These are phyloP conservation scores for Omphalea diandra DNA, from an alignment of 441 rosid species.

Conservation along the genomic window DNA sequence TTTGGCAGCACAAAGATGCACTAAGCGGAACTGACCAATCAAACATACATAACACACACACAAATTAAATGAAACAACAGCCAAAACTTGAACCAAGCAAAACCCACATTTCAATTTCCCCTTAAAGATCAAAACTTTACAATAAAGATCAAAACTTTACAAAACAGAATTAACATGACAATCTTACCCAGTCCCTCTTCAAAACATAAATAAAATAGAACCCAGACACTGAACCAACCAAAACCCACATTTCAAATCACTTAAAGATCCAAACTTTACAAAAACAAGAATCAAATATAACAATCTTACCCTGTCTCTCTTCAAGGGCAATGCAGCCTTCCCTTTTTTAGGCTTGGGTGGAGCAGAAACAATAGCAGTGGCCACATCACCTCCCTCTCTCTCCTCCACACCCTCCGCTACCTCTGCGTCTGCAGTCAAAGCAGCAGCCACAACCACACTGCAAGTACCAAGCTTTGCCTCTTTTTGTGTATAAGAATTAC, in stretches of 20 bases:
- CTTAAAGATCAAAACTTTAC: no score
- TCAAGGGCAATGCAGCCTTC: conserved; percentile 78
- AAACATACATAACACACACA: background rate
- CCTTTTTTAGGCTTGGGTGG: conserved; percentile 80
- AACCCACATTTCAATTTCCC: no score
- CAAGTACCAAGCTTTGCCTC: conserved; percentile 33
- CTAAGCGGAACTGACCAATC: background rate
- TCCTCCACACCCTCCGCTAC: conserved; percentile 49
- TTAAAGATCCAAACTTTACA: background rate
- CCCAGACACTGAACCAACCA: conserved; percentile 11
- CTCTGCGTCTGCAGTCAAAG: conserved; percentile 55
- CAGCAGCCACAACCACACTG: conserved; percentile 38
- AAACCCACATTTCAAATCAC: conserved; percentile 20
- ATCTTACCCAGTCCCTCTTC: no score
- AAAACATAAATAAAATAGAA: no score
- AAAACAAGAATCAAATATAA: background rate
- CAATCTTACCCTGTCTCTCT: conserved; percentile 84
- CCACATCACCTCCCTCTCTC: conserved; percentile 31
- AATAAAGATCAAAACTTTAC: no score
- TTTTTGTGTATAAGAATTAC: conserved; percentile 25
- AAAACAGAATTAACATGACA: no score
- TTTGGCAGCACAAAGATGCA: background rate
- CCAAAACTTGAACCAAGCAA: no score
- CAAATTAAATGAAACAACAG: background rate
- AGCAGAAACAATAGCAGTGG: conserved; percentile 40